Base-by-base conservation (phyloP, 805 yeast genomes). In the Suhomyces tanzawaensis region DNA sequence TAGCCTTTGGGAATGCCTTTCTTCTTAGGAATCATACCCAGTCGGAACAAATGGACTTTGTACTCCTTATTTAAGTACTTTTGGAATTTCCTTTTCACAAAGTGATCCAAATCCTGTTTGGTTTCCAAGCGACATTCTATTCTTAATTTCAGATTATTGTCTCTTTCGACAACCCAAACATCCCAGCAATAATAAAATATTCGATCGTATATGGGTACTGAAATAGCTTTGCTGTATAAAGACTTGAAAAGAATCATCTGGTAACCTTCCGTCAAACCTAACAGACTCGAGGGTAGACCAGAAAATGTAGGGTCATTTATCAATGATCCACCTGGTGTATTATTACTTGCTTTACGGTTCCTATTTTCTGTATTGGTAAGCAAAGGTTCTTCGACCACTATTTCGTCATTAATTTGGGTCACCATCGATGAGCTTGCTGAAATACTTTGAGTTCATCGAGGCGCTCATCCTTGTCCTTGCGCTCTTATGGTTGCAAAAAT, bases 151-250 rank as follows among this genome's bases (percentile, higher is more conserved):
- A 17, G 30, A 8, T 26, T 29, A 2, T n/a, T 26, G 3, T 14
- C 11, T 7, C 12, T 7, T 19, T 19, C 12, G 14, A 27, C 23
- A 6, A 7, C 17, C 47, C 47, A 44, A 1, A 40, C 27, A 21
- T 34, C 28, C 47, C 47, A 44, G 14, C 29, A 19, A 30, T 16
- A 37, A 27, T 41, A 41, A 27, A 28, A 38, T 9, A 9, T 29
- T 8, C 26, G 32, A 3, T 37, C 45, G 26, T 28, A 41, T 7
- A 24, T 23, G 14, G 22, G 25, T 2, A 8, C 18, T n/a, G 16
- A 13, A 11, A 11, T 15, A 4, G 24, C 16, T 15, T 23, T 18
- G 4, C 7, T 6, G 5, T 37, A 26, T 8, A 16, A 22, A 28
- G 13, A 27, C 17, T 14, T 30, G 19, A 37, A 37, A 3, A 39